These are phyloP conservation scores for Saccharomyces mikatae DNA, from an alignment of 805 yeast genomes.

Conservation along the genomic window DNA sequence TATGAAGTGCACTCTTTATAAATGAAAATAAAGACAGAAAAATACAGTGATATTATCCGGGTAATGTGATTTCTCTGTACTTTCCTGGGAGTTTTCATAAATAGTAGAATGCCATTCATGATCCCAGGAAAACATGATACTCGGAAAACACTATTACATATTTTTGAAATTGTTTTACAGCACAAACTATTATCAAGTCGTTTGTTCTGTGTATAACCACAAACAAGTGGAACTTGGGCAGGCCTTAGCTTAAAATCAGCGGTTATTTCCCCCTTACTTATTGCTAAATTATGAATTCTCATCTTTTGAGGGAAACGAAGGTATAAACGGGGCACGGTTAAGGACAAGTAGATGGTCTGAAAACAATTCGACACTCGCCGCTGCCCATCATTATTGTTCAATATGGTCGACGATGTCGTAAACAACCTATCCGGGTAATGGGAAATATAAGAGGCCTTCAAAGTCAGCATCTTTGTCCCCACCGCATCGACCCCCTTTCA, in stretches of 20 bases:
- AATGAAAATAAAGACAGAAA: no score
- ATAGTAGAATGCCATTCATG: neutral
- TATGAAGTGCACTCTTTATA: neutral
- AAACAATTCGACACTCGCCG: neutral
- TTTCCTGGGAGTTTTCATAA: no score
- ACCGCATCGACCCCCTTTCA: neutral
- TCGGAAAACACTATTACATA: no score
- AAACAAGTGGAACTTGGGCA: neutral
- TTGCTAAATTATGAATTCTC: neutral
- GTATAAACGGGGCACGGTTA: neutral
- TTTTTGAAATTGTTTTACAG: no score
- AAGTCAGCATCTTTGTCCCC: neutral
- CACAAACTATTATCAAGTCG: neutral
- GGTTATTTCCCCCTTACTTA: neutral
- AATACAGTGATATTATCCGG: neutral
- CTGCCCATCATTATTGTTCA: neutral
- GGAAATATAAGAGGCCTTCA: neutral
- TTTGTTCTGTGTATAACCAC: neutral
- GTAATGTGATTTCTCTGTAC: no score
- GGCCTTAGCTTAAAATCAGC: neutral
- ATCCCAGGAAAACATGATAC: neutral
- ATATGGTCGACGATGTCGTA: no score
- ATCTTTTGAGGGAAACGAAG: neutral
- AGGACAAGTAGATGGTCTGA: neutral
- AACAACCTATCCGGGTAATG: neutral